Base-by-base conservation (phyloP, 805 yeast species). In the Brettanomyces anomalus region DNA sequence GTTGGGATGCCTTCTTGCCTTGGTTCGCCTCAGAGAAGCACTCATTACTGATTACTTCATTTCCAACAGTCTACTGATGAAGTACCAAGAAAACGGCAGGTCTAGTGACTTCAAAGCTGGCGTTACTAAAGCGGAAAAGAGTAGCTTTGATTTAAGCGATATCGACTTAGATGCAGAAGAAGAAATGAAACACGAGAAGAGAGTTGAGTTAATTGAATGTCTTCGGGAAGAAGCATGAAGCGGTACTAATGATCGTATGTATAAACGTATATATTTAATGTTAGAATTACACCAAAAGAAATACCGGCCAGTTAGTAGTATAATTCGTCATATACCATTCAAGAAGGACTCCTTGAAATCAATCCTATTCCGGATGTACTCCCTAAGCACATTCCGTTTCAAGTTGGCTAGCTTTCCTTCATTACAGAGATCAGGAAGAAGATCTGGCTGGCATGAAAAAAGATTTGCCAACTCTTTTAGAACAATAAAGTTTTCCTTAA, bases 391-490 rank as follows among this genome's bases (percentile, higher is more conserved):
- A 39, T 68, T 70, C 8, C 79, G 79, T 55, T 78, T 80, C 57
- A 86, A 68, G 44, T 70, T 71, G 1, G 81, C 78, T 48, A 88
- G 66, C 51, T 80, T 86, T 1, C 95, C 93, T 54, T 87, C 96
- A 34, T 80, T 78, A 2, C 87, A 78, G 54, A 88, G 69, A 1
- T 95, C 84, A 48, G 79, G 79, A 43, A 88, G 65, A 51, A 85
- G 71, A 44, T 84, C 84, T 2, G 90, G 83, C 55, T 85, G 93
- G 15, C 86, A 95, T 0, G 95, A 81, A 59, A 81, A 89, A 46
- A 89, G 65, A 53, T 85, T 86, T 28, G 90, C 87, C 47, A 89
- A 74, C 51, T 88, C 96, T 56, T 87, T 76, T 48, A 89, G 64
- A 11, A 86, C 47, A 32, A 44, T 43, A 37, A 55, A 59, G 4